Evolutionary conservation across 305 asterid species (phyloP), one percentile per base, ranked within the genome.

Genomic region (Fraxinus angustifolia): DNA sequence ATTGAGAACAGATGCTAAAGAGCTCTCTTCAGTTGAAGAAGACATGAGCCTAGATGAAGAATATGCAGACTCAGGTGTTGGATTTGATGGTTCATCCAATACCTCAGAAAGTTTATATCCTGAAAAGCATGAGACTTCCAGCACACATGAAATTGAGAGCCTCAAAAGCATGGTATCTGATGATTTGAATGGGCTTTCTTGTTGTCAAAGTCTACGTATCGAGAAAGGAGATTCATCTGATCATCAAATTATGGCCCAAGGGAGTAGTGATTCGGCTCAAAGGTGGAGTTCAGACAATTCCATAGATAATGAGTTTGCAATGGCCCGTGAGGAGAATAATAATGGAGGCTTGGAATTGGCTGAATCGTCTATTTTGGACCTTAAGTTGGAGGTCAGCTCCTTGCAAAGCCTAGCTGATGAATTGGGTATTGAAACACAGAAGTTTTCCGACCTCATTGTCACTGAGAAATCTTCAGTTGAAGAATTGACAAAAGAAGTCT

Each of bases 71-170:
- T 92, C 91, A 45, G 90, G 89, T 50, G 82, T 89, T 75, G 97
- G 94, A 78, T 85, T 88, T 75, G 99, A 93, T 83, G 97, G 92
- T 80, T 96, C 98, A 31, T 94, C 98, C 78, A 92, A 90, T 85
- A 88, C 98, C 75, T 96, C 99, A 0, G 99, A 84, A 86, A 92
- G 97, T 86, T 85, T 93, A 36, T 92, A 88, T 79, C 90, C 97
- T 19, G 99, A 93, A 82, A 96, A 90, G 87, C 92, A 89, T 12
- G 97, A 94, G 77, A 77, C 81, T 48, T 90, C 89, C 75, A 83
- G 88, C 77, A 80, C 80, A 31, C 90, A 87, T 78, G 97, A 88
- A 58, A 76, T 82, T 35, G 95, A 92, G 75, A 87, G 89, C 84
- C 86, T 86, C 74, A 90, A 85, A 88, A 86, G 89, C 78, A 80